A percentile compares a stretch with the other conserved stretches of the same genome.
Evolutionary conservation across 2,329 filamentous ascomycete genomes (phyloP).

Genomic region (Alternaria sp.): DNA sequence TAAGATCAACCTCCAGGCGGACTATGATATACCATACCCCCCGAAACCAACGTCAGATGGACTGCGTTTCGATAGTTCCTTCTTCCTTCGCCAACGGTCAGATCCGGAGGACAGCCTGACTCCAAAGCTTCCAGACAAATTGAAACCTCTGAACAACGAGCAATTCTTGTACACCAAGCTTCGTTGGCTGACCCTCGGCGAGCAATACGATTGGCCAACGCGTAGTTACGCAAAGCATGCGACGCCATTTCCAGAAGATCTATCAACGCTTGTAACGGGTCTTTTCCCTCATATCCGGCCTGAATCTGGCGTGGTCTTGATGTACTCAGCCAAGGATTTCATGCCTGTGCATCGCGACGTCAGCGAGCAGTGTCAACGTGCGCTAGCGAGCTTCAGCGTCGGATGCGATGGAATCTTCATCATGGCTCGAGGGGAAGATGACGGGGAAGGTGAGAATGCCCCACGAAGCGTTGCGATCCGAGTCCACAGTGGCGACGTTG

Average conservation of each 20-base stretch:
- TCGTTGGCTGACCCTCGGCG: constrained; percentile 93
- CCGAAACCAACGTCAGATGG: constrained; percentile 44
- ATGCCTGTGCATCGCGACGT: constrained; percentile 95
- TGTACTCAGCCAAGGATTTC: constrained; percentile 89
- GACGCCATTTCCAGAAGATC: constrained; percentile 76
- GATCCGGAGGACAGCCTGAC: constrained; percentile 29
- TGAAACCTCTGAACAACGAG: constrained; percentile 74
- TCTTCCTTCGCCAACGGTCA: constrained; percentile 43
- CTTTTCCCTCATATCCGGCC: constrained; percentile 82
- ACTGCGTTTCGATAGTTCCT: constrained; percentile 36
- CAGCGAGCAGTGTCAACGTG: constrained; percentile 81
- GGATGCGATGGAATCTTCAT: constrained; percentile 92
- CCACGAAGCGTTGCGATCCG: constrained; percentile 43
- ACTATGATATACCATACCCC: constrained; percentile 73
- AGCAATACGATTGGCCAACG: constrained; percentile 95
- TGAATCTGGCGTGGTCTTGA: constrained; percentile 90
- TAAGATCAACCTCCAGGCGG: constrained; percentile 85
- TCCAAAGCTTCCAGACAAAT: constrained; percentile 73
- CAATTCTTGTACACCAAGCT: constrained; percentile 80
- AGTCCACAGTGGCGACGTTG: constrained; percentile 82
- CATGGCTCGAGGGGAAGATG: constrained; percentile 59
- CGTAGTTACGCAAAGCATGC: constrained; percentile 77
- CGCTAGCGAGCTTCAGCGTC: constrained; percentile 84
- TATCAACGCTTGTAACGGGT: constrained; percentile 69
- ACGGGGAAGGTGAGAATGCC: constrained; percentile 36